phyloP scores from a whole-genome alignment of 2,329 filamentous ascomycete genomes.

The Davidsoniella neocaledoniae region DNA sequence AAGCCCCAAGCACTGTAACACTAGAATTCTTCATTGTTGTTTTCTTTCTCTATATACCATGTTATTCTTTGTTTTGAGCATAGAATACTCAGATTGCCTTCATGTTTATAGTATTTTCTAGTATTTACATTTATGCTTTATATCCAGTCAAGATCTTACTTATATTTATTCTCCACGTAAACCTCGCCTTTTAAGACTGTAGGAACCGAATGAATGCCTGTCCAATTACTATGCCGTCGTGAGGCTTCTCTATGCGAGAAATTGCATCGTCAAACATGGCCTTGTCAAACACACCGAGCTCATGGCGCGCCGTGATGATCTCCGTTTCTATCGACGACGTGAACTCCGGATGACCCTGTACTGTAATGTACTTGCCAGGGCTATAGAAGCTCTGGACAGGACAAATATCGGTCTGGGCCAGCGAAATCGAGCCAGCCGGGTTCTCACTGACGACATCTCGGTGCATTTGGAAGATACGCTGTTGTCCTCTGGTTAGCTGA shows the following conservation, averaged over 20 bases:
- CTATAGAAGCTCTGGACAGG: constrained; percentile 66
- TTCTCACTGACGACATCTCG: constrained; percentile 54
- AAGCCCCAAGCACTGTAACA: too few relatives aligned
- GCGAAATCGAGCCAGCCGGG: constrained; percentile 41
- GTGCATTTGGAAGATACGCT: constrained; percentile 76
- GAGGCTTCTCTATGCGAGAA: constrained; percentile 43
- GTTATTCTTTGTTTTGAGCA: too few relatives aligned
- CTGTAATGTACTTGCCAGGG: constrained; percentile 48
- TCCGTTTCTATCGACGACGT: constrained; percentile 53
- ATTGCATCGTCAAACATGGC: constrained; percentile 49
- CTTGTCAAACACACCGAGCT: constrained; percentile 53
- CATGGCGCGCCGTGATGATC: constrained; percentile 47
- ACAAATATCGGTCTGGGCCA: constrained; percentile 52
- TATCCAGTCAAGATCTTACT: not conserved
- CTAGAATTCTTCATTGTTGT: too few relatives aligned
- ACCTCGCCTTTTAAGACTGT: constrained; percentile 28
- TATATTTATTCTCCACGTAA: constrained; percentile 10
- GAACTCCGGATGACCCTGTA: constrained; percentile 83
- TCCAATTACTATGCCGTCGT: constrained; percentile 67
- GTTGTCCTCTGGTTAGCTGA: not conserved
- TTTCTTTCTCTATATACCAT: not conserved
- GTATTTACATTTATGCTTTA: not conserved
- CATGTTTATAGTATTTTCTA: not conserved
- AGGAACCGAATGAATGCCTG: constrained; percentile 63
- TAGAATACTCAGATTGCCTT: constrained; percentile 7